Conservation (phyloP, 441 rosid genomes). For the Pelargonium cotyledonis region DNA sequence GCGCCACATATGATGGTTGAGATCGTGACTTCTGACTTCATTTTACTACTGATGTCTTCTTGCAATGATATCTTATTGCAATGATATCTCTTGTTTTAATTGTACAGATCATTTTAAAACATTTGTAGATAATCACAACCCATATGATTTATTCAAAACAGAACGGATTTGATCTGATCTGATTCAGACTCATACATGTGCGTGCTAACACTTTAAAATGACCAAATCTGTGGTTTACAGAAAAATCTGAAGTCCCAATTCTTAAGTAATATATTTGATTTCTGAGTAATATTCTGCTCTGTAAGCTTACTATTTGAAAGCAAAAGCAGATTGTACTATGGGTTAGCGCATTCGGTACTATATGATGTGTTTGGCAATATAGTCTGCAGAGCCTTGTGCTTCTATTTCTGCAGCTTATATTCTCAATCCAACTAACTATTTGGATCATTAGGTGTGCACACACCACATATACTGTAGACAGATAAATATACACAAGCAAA, state of each 20-base stretch:
- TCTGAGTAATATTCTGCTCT: not conserved
- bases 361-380: not conserved
- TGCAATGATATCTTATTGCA: constrained; percentile 1
- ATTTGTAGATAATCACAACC: not conserved
- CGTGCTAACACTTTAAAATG: not conserved
- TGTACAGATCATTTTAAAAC: not conserved
- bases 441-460: not conserved
- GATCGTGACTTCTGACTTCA: constrained; percentile 1
- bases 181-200: not conserved
- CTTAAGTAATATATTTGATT: not conserved
- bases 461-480: not conserved
- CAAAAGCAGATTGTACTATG: not conserved
- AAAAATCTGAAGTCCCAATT: not conserved
- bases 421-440: constrained; percentile 2
- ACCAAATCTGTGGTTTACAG: not conserved
- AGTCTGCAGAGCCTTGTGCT: constrained; percentile 2
- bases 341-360: not conserved
- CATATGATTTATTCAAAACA: not conserved
- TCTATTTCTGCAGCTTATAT: constrained; percentile 1
- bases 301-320: constrained; percentile 4
- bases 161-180: not conserved
- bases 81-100: not conserved
- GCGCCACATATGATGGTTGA: no score
- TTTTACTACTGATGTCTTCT: constrained; percentile 7
- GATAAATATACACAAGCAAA: not conserved